Evolutionary conservation across 768 basidiomycete species (phyloP), one percentile per base, ranked within the genome.

Genomic region (Pleurotus citrinopileatus): DNA sequence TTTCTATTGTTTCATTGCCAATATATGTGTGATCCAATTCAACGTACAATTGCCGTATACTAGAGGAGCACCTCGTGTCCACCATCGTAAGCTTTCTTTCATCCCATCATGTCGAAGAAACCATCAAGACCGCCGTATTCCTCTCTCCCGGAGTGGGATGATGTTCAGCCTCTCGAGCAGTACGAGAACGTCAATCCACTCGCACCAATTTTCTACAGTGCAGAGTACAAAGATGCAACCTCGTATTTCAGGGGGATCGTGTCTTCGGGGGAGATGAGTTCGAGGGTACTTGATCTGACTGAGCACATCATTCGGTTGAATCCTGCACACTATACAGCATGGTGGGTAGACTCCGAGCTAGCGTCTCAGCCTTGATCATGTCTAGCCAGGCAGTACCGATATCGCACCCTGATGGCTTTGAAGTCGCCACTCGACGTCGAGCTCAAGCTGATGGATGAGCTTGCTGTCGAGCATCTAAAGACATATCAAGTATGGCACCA

Each of bases 401-500:
- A 94, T 69, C 83, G 89, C 63, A 95, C 93, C 1, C 79, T 98
- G 2, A 61, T 94, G 2, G 80, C 81, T 2, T 68, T 91, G 56
- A 67, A 85, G 7, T 70, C 81, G 3, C 77, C 89, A 23, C 77
- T 98, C 55, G 78, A 84, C n/a, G 75, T 68, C 3, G 96, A 99
- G 72, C 77, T 98, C 1, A 70, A 69, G 48, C 75, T 96, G 28
- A 94, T 97, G 85, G 91, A 97, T 72, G 86, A 86, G 59, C 79
- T 98, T 52, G 90, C 94, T 19, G 78, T 86, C 59, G 78, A 78
- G 59, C 86, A 86, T 68, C 79, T 98, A 64, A 99, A 98, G 73
- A 94, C 88, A 8, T 98, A 98, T 69, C 97, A 99, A 73, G 95
- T 98, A 22, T 98, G 97, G 97, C 95, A 89, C 70, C 91, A 94